Evolutionary conservation across 1,139 yeast genomes (phyloP), one percentile per base, ranked within the genome.

Genomic region (Protomyces gravidus): DNA sequence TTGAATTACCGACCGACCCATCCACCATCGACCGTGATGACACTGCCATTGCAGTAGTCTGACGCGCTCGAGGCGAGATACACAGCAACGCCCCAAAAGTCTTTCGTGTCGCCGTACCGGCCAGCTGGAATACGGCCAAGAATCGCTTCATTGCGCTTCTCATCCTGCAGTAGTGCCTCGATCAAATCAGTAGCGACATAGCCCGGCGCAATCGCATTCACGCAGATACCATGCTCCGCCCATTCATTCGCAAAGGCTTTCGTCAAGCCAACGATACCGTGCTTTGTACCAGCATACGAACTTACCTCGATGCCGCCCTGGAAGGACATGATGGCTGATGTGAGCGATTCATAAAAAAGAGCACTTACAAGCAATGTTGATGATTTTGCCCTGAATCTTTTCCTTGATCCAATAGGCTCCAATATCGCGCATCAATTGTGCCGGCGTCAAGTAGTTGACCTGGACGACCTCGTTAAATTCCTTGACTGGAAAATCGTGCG

Each of bases 1-100:
- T 28, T 9, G 32, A 9, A 30, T 64, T 67, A 74, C 45, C 75
- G 70, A 11, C 73, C 78, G 73, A 75, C 71, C 76, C 77, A 81
- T 17, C 86, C 86, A 55, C 86, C 86, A 67, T 80, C 85, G 36
- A 82, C 84, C 55, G 75, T 69, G 26, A 82, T 65, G 50, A 78
- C 73, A 59, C 78, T 81, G 23, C 86, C 85, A 45, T 77, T 75
- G 51, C 81, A 74, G 67, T 80, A 82, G 40, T 76, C 75, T 50
- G 80, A 73, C 1, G 85, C 85, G 55, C 70, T 70, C 49, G 78
- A 71, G 13, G 80, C 75, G 58, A 81, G 70, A 67, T 79, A 81
- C 5, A 81, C 79, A 27, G 72, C 73, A 2, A 82, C 82, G 0
- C 84, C 85, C 65, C 75, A 78, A 66, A 81, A 78, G 65, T 81